Conservation (phyloP, 805 yeast species). For the Teunomyces lycoperdinae region DNA sequence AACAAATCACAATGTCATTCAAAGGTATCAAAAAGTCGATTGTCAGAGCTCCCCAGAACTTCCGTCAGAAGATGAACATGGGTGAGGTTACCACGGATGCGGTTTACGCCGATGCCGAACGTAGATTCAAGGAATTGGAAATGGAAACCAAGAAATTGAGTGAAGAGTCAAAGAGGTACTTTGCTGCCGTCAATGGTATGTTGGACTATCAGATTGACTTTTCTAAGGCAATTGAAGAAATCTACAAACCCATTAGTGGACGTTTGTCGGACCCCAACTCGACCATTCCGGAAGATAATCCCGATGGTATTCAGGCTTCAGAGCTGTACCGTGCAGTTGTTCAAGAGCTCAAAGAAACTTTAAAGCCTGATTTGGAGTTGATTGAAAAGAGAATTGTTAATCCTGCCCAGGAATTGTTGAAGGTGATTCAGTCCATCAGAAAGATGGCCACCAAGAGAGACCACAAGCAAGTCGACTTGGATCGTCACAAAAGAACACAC, state of each 20-base stretch:
- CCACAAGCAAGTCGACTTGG: slow-evolving; percentile 92
- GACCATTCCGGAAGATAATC: slow-evolving; percentile 86
- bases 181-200: slow-evolving; percentile 90
- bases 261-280: slow-evolving; percentile 87
- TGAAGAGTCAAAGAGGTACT: slow-evolving; percentile 87
- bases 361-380: slow-evolving; percentile 90
- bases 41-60: slow-evolving; percentile 84
- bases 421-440: slow-evolving; percentile 76
- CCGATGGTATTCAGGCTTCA: slow-evolving; percentile 93
- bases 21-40: slow-evolving; percentile 82
- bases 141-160: slow-evolving; percentile 83
- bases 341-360: slow-evolving; percentile 74
- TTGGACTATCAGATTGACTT: slow-evolving; percentile 90
- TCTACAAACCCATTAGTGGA: slow-evolving; percentile 94
- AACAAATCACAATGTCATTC: slow-evolving; percentile 59
- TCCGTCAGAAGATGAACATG: slow-evolving; percentile 90
- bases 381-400: slow-evolving; percentile 85
- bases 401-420: slow-evolving; percentile 88
- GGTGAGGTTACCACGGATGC: slow-evolving; percentile 64
- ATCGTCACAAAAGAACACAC: slow-evolving; percentile 70
- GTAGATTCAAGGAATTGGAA: slow-evolving; percentile 92
- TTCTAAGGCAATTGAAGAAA: slow-evolving; percentile 92
- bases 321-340: slow-evolving; percentile 89
- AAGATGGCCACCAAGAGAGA: slow-evolving; percentile 95
- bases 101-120: slow-evolving; percentile 92